Evolutionary conservation across 2,329 filamentous ascomycete species (phyloP), one percentile per base, ranked within the genome.

Genomic region (Penicillium brevicompactum): DNA sequence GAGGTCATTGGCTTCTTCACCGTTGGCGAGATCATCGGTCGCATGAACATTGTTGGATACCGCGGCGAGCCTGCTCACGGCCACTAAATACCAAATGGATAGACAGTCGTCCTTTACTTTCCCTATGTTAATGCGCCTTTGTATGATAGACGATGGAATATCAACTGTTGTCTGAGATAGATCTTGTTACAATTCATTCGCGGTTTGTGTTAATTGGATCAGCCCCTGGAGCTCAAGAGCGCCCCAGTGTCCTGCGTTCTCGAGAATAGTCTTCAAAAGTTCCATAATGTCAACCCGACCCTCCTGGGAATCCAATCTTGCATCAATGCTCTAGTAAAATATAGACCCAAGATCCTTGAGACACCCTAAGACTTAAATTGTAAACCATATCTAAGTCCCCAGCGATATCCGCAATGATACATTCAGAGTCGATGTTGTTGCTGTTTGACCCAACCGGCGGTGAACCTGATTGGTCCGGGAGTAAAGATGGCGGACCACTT

Each of bases 1-100:
- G 93, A 99, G 80, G 84, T 91, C 48, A 79, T 99, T 65, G 94
- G 94, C 59, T 99, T 99, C 85, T 99, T 97, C 84, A 95, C 92
- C 59, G 86, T 97, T 52, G 94, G 94, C 63, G 92, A 97, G 84
- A 97, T 99, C 77, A 87, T 99, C 70, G 94, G 94, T 70, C 86
- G 92, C 71, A 86, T 94, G 81, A 97, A 99, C 89, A 77, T 99
- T 67, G 83, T 99, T 67, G 94, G 94, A 63, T 99, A 99, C 84
- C 85, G 84, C 77, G 89, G 90, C 72, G 85, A 90, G 74, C 72
- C 74, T 62, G 76, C 76, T 60, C 82, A 82, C 60, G 63, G 60
- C 59, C 70, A 74, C 70, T 73, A 74, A 58, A 58, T 60, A 74
- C 70, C 72, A 74, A 58, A 58, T 60, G 60, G 66, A 63, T 64